phyloP scores from a whole-genome alignment of 2,329 filamentous ascomycete species.

The Neofusicoccum ribis region DNA sequence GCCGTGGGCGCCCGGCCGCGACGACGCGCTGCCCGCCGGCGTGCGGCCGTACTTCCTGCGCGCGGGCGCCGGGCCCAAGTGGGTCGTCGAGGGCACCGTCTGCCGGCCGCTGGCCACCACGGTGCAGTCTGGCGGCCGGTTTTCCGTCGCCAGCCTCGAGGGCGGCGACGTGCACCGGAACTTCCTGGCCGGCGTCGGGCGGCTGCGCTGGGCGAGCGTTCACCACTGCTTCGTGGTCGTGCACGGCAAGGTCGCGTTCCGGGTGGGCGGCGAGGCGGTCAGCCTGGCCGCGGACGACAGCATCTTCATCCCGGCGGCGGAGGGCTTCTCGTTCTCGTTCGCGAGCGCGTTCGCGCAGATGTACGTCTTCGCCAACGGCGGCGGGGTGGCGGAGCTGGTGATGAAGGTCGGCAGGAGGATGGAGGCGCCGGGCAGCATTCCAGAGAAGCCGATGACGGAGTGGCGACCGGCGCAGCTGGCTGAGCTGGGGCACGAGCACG shows the following conservation, averaged over 20 bases:
- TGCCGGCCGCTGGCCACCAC: conserved; percentile 52
- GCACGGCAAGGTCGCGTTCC: background rate
- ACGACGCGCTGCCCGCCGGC: conserved; percentile 43
- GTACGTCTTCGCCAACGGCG: background rate
- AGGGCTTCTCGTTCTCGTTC: background rate
- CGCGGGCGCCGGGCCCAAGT: conserved; percentile 52
- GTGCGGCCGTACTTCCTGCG: conserved; percentile 53
- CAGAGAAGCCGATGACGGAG: background rate
- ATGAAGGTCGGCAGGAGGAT: background rate
- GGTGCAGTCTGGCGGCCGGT: conserved; percentile 49
- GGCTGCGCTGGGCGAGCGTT: background rate
- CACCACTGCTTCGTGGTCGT: conserved; percentile 1
- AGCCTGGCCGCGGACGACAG: background rate
- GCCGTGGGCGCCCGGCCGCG: conserved; percentile 29
- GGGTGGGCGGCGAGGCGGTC: background rate
- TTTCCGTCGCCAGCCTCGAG: conserved; percentile 57
- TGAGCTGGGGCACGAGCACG: background rate
- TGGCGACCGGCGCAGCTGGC: background rate
- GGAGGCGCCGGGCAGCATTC: background rate
- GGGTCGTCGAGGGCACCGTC: conserved; percentile 48
- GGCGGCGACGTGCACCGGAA: conserved; percentile 21
- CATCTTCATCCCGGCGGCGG: background rate
- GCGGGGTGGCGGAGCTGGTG: background rate
- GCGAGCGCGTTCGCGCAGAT: conserved; percentile 1
- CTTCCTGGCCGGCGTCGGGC: background rate